phyloP scores from a whole-genome alignment of 2,329 filamentous ascomycete species.

The Iodosphaeria phyllophila region DNA sequence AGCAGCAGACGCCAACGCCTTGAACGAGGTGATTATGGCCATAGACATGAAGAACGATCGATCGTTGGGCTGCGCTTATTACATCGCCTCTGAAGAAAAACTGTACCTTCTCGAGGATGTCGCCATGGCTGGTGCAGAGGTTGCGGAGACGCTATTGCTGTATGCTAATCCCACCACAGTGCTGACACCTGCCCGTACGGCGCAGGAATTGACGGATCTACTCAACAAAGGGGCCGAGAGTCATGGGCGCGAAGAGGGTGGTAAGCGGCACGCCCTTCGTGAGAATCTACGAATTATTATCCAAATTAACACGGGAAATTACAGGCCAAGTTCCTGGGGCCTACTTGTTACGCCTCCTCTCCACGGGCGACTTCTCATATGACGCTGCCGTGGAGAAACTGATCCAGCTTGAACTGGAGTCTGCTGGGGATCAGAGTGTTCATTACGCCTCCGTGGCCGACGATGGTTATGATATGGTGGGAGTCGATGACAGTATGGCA shows the following conservation, averaged over 20 bases:
- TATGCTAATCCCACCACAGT: slow-evolving; percentile 36
- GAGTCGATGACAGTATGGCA: slow-evolving; percentile 16
- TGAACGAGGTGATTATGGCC: slow-evolving; percentile 62
- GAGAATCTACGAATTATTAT: not conserved
- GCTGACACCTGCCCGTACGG: slow-evolving; percentile 28
- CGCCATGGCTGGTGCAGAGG: slow-evolving; percentile 45
- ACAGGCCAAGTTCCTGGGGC: too few relatives aligned
- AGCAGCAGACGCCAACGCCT: slow-evolving; percentile 13
- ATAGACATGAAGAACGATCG: slow-evolving; percentile 54
- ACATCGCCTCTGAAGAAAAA: slow-evolving; percentile 48
- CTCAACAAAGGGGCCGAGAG: slow-evolving; percentile 13
- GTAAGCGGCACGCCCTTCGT: not conserved
- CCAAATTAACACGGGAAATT: too few relatives aligned
- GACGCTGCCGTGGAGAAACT: slow-evolving; percentile 49
- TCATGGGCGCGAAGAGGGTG: slow-evolving; percentile 12
- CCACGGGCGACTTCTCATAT: slow-evolving; percentile 54
- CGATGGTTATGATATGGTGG: slow-evolving; percentile 15
- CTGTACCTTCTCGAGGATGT: slow-evolving; percentile 66
- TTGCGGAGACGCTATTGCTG: slow-evolving; percentile 41
- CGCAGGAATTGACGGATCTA: slow-evolving; percentile 19
- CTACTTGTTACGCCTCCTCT: slow-evolving; percentile 44
- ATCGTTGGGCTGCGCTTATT: slow-evolving; percentile 71
- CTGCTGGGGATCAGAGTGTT: slow-evolving; percentile 30
- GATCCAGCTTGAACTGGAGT: slow-evolving; percentile 32
- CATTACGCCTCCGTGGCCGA: slow-evolving; percentile 40